Percentiles rank a stretch among this genome's conserved stretches.
Evolutionary conservation across 495 filamentous ascomycete species (phyloP).

Genomic region (Aspergillus egyptiacus): DNA sequence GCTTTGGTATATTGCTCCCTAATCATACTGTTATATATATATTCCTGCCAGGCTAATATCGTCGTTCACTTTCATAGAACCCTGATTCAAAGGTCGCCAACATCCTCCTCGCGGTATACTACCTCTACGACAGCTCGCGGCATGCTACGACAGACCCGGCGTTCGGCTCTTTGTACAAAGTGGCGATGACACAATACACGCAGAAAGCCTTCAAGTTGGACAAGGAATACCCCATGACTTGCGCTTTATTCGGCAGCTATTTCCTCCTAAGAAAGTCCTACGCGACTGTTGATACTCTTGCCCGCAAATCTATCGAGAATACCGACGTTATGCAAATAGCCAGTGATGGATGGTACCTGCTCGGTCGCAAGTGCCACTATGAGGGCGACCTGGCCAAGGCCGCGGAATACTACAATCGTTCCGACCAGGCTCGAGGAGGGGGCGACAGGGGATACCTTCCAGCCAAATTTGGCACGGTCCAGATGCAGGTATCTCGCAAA

Average conservation of each 20-base stretch:
- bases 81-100: conserved; percentile 86
- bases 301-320: conserved; percentile 87
- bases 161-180: conserved; percentile 78
- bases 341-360: conserved; percentile 92
- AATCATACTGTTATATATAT: not conserved
- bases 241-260: conserved; percentile 80
- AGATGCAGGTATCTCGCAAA: conserved; percentile 75
- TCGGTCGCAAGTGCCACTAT: conserved; percentile 84
- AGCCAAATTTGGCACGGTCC: conserved; percentile 86
- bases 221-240: conserved; percentile 85
- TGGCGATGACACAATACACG: conserved; percentile 89
- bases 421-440: conserved; percentile 84
- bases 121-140: conserved; percentile 75
- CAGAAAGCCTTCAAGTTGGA: conserved; percentile 94
- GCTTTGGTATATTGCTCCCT: conserved; percentile 49
- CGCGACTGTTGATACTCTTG: conserved; percentile 72
- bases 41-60: not conserved
- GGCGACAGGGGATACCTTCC: conserved; percentile 82
- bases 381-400: conserved; percentile 60
- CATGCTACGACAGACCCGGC: conserved; percentile 69
- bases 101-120: conserved; percentile 80
- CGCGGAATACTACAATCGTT: conserved; percentile 73
- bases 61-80: conserved; percentile 43
- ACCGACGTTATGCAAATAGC: conserved; percentile 94
- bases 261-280: conserved; percentile 75